Evolutionary conservation across 2,329 filamentous ascomycete genomes (phyloP).

Genomic region (Aspergillus proliferans): DNA sequence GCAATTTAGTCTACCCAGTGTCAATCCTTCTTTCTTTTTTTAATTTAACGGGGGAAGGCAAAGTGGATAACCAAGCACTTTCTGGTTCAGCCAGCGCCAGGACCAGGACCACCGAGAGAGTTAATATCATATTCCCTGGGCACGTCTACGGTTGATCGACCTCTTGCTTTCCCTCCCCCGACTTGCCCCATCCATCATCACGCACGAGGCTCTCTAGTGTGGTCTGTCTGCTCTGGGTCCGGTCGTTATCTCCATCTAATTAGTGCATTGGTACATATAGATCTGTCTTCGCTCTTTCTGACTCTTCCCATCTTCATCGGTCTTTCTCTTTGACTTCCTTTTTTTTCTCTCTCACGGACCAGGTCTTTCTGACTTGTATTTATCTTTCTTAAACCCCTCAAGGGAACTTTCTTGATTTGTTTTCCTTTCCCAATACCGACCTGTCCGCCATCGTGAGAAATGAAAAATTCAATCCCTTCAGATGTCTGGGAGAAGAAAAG

Average conservation of each 20-base stretch:
- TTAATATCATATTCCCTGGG: neutral
- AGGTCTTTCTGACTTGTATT: neutral
- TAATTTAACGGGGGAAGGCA: no score
- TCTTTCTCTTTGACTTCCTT: slow-evolving; percentile 2
- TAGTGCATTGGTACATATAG: neutral
- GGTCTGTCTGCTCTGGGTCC: neutral
- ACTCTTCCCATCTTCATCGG: slow-evolving; percentile 5
- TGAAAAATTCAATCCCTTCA: slow-evolving; percentile 40
- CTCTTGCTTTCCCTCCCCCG: neutral
- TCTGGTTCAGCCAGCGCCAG: neutral
- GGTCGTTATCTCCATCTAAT: neutral
- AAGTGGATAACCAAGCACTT: neutral
- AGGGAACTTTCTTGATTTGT: no score
- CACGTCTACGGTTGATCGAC: neutral
- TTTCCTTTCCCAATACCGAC: no score
- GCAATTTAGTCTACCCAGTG: no score
- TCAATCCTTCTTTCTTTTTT: no score
- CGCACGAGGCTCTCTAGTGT: neutral
- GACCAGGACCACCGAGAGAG: neutral
- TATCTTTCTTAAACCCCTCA: neutral
- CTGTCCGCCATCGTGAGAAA: slow-evolving; percentile 10
- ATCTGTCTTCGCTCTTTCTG: neutral
- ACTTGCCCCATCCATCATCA: neutral
- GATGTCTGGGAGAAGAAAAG: slow-evolving; percentile 42
- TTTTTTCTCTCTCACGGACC: neutral